Base-by-base conservation (phyloP, 1,284 basidiomycete species). In the Tremellales sp. region DNA sequence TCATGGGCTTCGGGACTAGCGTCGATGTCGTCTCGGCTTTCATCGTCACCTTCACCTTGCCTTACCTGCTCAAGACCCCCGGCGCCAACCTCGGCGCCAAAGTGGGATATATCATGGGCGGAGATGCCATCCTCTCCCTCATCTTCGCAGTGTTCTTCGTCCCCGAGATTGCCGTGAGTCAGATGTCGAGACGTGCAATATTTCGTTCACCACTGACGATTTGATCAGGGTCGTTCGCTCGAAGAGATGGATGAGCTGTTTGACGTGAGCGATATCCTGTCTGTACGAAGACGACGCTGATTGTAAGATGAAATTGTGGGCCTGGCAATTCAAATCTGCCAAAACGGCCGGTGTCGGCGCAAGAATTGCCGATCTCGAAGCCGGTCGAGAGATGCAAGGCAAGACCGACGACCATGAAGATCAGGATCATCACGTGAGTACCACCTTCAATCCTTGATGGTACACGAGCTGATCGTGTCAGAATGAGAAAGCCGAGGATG, bases 191-290 rank as follows among this genome's bases (percentile, higher is more conserved):
- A 8, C 29, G 29, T 31, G 29, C 8, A 8, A 15, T 8, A 31
- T 31, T 8, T 31, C 35, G 23, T 40, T 12, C 19, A 31, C 15
- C 27, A 23, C 17, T n/a, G 27, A 24, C 31, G 17, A 26, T 19
- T 8, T 21, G 7, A 12, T 40, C 19, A 40, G 7, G 56, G 58
- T 4, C 51, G 58, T 29, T 51, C 48, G 2, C 48, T 62, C 10
- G 56, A 58, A 41, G 56, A 58, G 43, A 52, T 60, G 11, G 60
- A 62, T 44, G 60, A 62, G 47, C 48, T 60, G 19, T 62, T 62
- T 43, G 52, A 53, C n/a, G n/a, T n/a, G n/a, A n/a, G n/a, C n/a
- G n/a, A n/a, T n/a, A n/a, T n/a, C n/a, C n/a, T n/a, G n/a, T n/a
- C n/a, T n/a, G n/a, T n/a, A n/a, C n/a, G n/a, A n/a, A n/a, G n/a